phyloP scores from a whole-genome alignment of 1,284 basidiomycete genomes.

The Apiotrichum mycotoxinovorans region DNA sequence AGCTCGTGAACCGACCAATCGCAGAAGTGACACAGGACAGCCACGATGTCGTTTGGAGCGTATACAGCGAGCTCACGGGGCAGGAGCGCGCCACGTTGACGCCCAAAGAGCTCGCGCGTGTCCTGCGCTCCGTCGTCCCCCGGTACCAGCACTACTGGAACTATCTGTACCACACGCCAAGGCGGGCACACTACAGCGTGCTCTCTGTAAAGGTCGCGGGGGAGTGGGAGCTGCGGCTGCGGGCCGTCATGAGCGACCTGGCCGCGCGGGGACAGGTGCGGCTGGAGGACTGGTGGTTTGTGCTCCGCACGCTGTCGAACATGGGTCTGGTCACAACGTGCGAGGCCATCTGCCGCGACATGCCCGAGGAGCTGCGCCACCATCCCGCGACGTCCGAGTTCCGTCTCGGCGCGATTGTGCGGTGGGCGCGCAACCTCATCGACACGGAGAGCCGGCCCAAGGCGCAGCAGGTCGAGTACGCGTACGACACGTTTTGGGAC shows the following conservation, averaged over 20 bases:
- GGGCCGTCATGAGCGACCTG: conserved; percentile 10
- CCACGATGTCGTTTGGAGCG: not conserved
- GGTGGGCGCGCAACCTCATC: conserved; percentile 8
- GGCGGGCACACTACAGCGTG: not conserved
- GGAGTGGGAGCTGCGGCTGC: conserved; percentile 11
- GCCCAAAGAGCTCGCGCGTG: not conserved
- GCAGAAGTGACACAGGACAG: not conserved
- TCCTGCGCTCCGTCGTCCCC: conserved; percentile 17
- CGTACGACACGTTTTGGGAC: conserved; percentile 16
- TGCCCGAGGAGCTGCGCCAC: conserved; percentile 7
- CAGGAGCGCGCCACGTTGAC: conserved; percentile 7
- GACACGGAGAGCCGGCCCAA: not conserved
- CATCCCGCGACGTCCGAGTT: conserved; percentile 3
- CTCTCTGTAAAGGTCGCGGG: not conserved
- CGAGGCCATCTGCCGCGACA: conserved; percentile 9
- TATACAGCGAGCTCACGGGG: conserved; percentile 5
- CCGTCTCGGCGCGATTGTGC: conserved; percentile 16
- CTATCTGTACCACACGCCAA: not conserved
- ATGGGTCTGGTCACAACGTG: conserved; percentile 7
- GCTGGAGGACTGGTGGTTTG: conserved; percentile 16
- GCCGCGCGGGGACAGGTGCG: not conserved
- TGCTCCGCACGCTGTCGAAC: conserved; percentile 7
- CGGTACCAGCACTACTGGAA: conserved; percentile 11
- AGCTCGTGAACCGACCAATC: not conserved
- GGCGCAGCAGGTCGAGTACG: conserved; percentile 2